Base-by-base conservation (phyloP, 768 basidiomycete genomes). In the Agaricus sinodeliciosus region DNA sequence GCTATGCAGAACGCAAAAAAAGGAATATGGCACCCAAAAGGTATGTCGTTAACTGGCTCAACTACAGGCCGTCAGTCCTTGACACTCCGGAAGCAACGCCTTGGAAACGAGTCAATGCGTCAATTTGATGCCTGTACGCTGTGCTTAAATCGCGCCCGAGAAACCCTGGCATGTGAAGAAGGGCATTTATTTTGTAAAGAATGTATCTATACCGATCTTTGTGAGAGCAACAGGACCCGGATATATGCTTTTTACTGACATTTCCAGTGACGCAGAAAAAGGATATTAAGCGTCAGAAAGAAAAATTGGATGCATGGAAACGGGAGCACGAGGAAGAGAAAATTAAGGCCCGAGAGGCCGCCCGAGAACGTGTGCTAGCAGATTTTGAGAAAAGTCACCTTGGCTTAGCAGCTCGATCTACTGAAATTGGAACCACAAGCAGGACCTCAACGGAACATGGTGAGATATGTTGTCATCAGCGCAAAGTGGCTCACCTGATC, bases 121-220 rank as follows among this genome's bases (percentile, higher is more conserved):
- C 80, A 80, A 48, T 94, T 96, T 65, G 91, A 96, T 66, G 84
- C 91, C 0, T 98, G 96, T 64, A 78, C 87, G 4, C 78, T 96
- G 12, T 99, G 95, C 66, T 72, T 96, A 34, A 84, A 90, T 49
- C 77, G 79, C 39, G 94, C 90, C 4, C 73, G 89, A 44, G 87
- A 93, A 48, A 92, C 95, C 0, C 73, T 94, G 31, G 80, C 85
- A 9, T 98, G 96, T 62, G 67, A 73, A 26, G 79, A 89, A 47
- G 96, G 96, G 0, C 96, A 98, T 68, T 59, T 98, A 19, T 98
- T 93, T 66, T 99, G 96, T 77, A 91, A 88, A 64, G 95, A 97
- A 70, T 98, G 96, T 61, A 86, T 87, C 22, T 82, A 94, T 55
- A 81, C 86, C 1, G 90, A 94, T 63, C 80, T 95, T 26, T 66